Evolutionary conservation across 768 basidiomycete species (phyloP).

Genomic region (Hygrocybe coccinea): DNA sequence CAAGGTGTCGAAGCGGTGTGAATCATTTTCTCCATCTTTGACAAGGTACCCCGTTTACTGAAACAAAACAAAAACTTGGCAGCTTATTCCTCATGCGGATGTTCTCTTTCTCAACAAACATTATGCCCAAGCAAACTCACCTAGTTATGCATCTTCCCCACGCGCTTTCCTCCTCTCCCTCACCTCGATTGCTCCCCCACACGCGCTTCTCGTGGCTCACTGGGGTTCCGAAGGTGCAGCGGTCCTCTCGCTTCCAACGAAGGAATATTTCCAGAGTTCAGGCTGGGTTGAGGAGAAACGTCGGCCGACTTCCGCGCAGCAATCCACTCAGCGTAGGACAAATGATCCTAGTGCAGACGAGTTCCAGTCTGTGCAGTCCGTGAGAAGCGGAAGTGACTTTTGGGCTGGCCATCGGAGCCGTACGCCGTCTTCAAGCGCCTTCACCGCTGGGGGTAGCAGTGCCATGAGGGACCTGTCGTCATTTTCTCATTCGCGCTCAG

Average conservation of each 20-base stretch:
- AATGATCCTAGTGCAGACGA: slow-evolving; percentile 27
- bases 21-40: neutral
- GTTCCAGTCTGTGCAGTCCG: slow-evolving; percentile 44
- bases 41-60: neutral
- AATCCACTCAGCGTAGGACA: slow-evolving; percentile 10
- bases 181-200: slow-evolving; percentile 58
- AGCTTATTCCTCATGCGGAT: slow-evolving; percentile 81
- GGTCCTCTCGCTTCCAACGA: slow-evolving; percentile 73
- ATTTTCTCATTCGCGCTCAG: neutral
- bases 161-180: slow-evolving; percentile 75
- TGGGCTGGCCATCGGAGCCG: slow-evolving; percentile 61
- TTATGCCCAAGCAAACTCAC: slow-evolving; percentile 60
- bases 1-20: slow-evolving; percentile 78
- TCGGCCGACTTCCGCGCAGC: slow-evolving; percentile 20
- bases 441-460: slow-evolving; percentile 32
- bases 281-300: slow-evolving; percentile 64
- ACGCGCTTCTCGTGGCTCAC: slow-evolving; percentile 75
- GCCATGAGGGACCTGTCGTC: slow-evolving; percentile 16
- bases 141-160: slow-evolving; percentile 58
- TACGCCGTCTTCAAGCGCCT: slow-evolving; percentile 53
- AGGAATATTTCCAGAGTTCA: slow-evolving; percentile 82
- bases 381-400: slow-evolving; percentile 70
- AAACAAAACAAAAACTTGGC: slow-evolving; percentile 6
- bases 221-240: slow-evolving; percentile 80
- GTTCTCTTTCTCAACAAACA: slow-evolving; percentile 74